phyloP scores from a whole-genome alignment of 805 yeast species.

The Yarrowia porcina region DNA sequence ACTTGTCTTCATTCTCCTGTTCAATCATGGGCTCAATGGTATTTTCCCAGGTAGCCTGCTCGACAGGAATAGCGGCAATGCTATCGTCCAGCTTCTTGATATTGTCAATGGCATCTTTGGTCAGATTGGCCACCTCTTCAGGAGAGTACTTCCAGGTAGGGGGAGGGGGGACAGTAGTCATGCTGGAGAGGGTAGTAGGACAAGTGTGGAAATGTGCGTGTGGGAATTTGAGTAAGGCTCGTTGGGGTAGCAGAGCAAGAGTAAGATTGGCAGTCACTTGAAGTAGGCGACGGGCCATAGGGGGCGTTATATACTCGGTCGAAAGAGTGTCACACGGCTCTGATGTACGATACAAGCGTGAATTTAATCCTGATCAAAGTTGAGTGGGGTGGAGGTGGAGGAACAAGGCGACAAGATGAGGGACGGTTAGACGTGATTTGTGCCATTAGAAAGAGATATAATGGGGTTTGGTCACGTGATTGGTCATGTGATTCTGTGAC shows the following conservation, averaged over 20 bases:
- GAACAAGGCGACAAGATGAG: too few species aligned
- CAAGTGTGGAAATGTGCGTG: neutral
- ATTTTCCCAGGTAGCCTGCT: constrained; percentile 54
- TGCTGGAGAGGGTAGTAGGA: neutral
- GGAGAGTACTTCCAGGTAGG: constrained; percentile 64
- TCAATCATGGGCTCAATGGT: constrained; percentile 54
- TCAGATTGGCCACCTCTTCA: constrained; percentile 45
- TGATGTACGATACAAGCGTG: too few species aligned
- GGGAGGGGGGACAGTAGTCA: constrained; percentile 26
- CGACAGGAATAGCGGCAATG: constrained; percentile 45
- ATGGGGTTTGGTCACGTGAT: too few species aligned
- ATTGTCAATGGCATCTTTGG: constrained; percentile 46
- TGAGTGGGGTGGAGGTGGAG: too few species aligned
- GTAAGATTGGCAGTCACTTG: constrained; percentile 17
- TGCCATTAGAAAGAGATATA: too few species aligned
- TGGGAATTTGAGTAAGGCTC: constrained; percentile 5
- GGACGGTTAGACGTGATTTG: too few species aligned
- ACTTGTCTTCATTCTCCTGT: constrained; percentile 49
- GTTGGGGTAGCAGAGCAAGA: constrained; percentile 1
- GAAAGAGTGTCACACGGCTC: neutral
- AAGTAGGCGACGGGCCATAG: constrained; percentile 12
- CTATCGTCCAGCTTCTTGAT: constrained; percentile 50
- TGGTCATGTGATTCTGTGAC: too few species aligned
- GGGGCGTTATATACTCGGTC: neutral
- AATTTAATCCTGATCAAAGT: neutral